Percentiles rank a stretch among this genome's conserved stretches.
These are phyloP conservation scores for Fusarium cicatricum DNA, from an alignment of 2,329 filamentous ascomycete species.

Conservation along the genomic window DNA sequence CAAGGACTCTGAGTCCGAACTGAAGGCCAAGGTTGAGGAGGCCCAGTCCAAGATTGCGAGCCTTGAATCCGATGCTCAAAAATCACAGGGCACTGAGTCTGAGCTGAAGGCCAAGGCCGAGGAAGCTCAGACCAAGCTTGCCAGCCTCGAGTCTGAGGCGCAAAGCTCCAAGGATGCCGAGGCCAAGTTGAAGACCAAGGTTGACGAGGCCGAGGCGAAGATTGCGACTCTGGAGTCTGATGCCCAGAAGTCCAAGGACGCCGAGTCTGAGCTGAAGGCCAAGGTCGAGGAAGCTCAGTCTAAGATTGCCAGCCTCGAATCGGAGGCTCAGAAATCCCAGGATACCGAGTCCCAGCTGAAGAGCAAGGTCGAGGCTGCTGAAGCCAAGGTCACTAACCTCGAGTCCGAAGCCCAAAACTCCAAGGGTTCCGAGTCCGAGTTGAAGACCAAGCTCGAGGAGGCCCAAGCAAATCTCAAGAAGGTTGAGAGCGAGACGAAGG, in stretches of 20 bases:
- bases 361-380: no score
- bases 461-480: no score
- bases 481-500: no score
- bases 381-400: no score
- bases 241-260: constrained; percentile 14
- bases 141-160: constrained; percentile 10
- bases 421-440: no score
- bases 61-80: constrained; percentile 10
- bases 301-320: constrained; percentile 19
- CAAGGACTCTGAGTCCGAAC: constrained; percentile 29
- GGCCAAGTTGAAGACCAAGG: constrained; percentile 30
- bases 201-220: constrained; percentile 18
- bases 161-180: constrained; percentile 21
- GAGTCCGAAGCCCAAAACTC: no score
- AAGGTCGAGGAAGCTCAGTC: no score
- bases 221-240: constrained; percentile 15
- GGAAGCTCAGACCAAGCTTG: constrained; percentile 16
- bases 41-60: constrained; percentile 10
- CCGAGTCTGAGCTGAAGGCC: constrained; percentile 18
- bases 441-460: no score
- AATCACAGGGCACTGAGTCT: constrained; percentile 11
- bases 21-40: constrained; percentile 26
- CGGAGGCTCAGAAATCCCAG: constrained; percentile 1
- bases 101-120: constrained; percentile 26
- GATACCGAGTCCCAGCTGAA: constrained; percentile 26